Evolutionary conservation across 257 asterid species (phyloP).

Genomic region (Forsythia suspensa): DNA sequence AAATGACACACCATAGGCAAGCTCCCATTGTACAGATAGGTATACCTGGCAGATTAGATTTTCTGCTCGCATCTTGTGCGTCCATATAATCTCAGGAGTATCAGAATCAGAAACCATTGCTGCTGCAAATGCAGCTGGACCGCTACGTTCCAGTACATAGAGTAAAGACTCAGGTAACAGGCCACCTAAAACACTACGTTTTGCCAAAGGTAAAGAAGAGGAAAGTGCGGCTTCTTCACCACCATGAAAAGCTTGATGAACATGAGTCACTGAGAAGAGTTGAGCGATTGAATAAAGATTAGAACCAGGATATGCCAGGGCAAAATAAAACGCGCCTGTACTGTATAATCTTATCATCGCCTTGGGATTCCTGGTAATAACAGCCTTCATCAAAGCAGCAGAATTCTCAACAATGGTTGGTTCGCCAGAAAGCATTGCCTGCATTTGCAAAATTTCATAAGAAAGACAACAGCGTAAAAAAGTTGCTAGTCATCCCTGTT

Average conservation of each 20-base stretch:
- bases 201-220: slow-evolving; percentile 93
- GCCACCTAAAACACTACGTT: slow-evolving; percentile 97
- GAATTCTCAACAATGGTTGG: slow-evolving; percentile 89
- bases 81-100: slow-evolving; percentile 99
- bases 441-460: slow-evolving; percentile 22
- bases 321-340: slow-evolving; percentile 94
- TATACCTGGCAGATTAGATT: slow-evolving; percentile 88
- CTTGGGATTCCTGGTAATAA: slow-evolving; percentile 94
- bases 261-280: slow-evolving; percentile 91
- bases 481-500: not conserved
- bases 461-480: slow-evolving; percentile 4
- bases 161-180: slow-evolving; percentile 97
- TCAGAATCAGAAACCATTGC: slow-evolving; percentile 99
- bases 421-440: slow-evolving; percentile 98
- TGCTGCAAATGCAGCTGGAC: slow-evolving; percentile 91
- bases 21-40: slow-evolving; percentile 16
- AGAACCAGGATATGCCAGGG: slow-evolving; percentile 98
- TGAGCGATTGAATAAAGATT: slow-evolving; percentile 92
- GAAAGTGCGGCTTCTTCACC: slow-evolving; percentile 99
- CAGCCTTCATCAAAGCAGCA: slow-evolving; percentile 92
- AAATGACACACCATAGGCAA: slow-evolving; percentile 2
- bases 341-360: slow-evolving; percentile 96
- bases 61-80: slow-evolving; percentile 98
- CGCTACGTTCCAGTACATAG: slow-evolving; percentile 96
- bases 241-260: slow-evolving; percentile 98